These are phyloP conservation scores for Camillea tinctor DNA, from an alignment of 2,329 filamentous ascomycete genomes.

Conservation along the genomic window DNA sequence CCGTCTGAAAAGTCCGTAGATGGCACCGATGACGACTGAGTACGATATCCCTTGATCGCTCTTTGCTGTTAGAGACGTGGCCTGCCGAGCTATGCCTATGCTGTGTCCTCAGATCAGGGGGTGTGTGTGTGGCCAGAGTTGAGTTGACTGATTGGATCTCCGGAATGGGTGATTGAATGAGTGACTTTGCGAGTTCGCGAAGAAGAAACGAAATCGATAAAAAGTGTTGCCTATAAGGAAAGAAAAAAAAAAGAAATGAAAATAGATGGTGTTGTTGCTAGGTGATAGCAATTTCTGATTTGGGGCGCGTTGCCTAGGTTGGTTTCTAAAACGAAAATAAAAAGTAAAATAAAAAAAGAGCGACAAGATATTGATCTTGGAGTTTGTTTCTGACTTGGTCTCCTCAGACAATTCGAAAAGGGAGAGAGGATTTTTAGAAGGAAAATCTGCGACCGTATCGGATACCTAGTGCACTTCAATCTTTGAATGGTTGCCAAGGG, in stretches of 20 bases:
- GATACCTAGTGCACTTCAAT: conserved; percentile 2
- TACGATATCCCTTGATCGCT: conserved; percentile 18
- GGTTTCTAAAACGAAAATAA: neutral
- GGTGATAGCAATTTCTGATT: neutral
- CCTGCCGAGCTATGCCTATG: conserved; percentile 25
- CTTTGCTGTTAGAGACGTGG: conserved; percentile 25
- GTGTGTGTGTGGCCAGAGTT: conserved; percentile 17
- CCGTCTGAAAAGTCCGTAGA: conserved; percentile 10
- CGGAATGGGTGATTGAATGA: conserved; percentile 20
- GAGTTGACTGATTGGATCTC: conserved; percentile 22
- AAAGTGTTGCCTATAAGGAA: conserved; percentile 9
- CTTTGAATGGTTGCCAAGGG: neutral
- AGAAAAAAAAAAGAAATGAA: conserved; percentile 12
- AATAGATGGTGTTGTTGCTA: neutral
- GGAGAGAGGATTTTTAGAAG: conserved; percentile 13
- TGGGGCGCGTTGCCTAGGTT: neutral
- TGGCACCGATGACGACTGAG: conserved; percentile 20
- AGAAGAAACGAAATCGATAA: neutral
- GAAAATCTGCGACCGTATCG: conserved; percentile 9
- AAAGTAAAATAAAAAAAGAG: conserved; percentile 16
- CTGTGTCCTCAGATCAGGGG: conserved; percentile 32
- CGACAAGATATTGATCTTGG: conserved; percentile 19
- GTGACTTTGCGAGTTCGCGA: conserved; percentile 17
- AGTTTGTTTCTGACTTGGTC: conserved; percentile 11
- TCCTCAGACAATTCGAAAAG: conserved; percentile 5